These are phyloP conservation scores for Lagenidium giganteum DNA, from an alignment of 352 stramenopile species.

Conservation along the genomic window DNA sequence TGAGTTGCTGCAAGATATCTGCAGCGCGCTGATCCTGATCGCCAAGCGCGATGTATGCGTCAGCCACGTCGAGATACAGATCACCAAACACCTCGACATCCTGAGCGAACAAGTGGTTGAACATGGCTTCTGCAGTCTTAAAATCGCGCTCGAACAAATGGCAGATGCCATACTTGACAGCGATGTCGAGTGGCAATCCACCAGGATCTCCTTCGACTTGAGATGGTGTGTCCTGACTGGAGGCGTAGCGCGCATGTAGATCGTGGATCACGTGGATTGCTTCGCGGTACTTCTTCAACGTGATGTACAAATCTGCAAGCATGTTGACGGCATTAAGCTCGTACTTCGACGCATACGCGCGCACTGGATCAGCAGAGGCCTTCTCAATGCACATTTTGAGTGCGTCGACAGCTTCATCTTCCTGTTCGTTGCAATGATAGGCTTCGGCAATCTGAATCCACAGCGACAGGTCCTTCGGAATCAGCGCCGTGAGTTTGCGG, in stretches of 20 bases:
- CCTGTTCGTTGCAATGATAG: conserved; percentile 85
- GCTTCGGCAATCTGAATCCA: conserved; percentile 85
- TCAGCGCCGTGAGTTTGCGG: conserved; percentile 67
- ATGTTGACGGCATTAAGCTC: conserved; percentile 87
- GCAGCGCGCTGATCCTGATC: conserved; percentile 62
- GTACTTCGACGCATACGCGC: conserved; percentile 63
- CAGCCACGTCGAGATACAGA: conserved; percentile 78
- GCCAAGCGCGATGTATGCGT: conserved; percentile 70
- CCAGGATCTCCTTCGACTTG: conserved; percentile 61
- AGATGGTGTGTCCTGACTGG: conserved; percentile 39
- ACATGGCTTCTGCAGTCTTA: conserved; percentile 71
- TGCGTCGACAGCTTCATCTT: conserved; percentile 79
- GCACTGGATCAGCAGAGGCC: conserved; percentile 48
- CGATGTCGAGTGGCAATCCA: conserved; percentile 77
- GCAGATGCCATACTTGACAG: conserved; percentile 85
- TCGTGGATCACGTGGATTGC: conserved; percentile 78
- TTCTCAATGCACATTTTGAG: conserved; percentile 84
- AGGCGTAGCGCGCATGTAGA: conserved; percentile 58
- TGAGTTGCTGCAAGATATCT: conserved; percentile 59
- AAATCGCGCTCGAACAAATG: conserved; percentile 76
- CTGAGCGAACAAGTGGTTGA: conserved; percentile 77
- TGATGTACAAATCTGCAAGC: conserved; percentile 84
- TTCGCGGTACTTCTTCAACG: conserved; percentile 76
- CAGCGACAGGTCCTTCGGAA: conserved; percentile 70
- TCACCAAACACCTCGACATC: conserved; percentile 83